Evolutionary conservation across 306 rosid species (phyloP), one percentile per base, ranked within the genome.

Genomic region (Dryas alaskensis): DNA sequence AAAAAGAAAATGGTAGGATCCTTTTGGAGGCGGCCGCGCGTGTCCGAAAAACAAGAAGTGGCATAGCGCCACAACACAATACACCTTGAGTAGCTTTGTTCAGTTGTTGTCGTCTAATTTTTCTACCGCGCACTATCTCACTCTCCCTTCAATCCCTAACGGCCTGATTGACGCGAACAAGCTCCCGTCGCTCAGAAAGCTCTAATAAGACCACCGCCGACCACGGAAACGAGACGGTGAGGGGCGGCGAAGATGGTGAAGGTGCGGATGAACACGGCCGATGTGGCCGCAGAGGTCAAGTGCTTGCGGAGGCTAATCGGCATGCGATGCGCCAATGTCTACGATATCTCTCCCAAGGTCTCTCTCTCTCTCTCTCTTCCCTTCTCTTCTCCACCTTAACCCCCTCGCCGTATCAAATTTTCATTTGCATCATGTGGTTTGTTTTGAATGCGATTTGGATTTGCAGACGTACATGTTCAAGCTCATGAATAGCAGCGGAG

Each of bases 251-350:
- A 19, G 72, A 94, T 94, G 99, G 99, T 94, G 96, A 94, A 94
- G 90, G 93, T 92, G 49, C 95, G 99, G 25, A 94, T 94, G 99
- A 92, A 92, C 96, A 94, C 99, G 43, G 99, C 99, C 81, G 99
- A 94, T 74, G 99, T 94, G 74, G 99, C 99, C 60, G 97, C 97
- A 6, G 99, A 92, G 89, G 97, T 94, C 39, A 89, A 92, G 76
- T 94, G 97, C 82, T 77, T 94, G 57, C 88, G 95, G 0, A 76
- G 84, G 25, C 80, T 94, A 19, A 94, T 94, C 74, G 99, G 99
- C 75, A 94, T 92, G 99, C 99, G 97, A 46, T 94, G 99, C 78
- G 83, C 99, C 79, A 94, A 94, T 59, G 90, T 94, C 82, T 94
- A 94, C 80, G 97, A 94, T 86, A 89, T 94, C 78, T 81, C 96